These are phyloP conservation scores for Trichomonas tenax DNA, from an alignment of 208 protist genomes.

Conservation along the genomic window DNA sequence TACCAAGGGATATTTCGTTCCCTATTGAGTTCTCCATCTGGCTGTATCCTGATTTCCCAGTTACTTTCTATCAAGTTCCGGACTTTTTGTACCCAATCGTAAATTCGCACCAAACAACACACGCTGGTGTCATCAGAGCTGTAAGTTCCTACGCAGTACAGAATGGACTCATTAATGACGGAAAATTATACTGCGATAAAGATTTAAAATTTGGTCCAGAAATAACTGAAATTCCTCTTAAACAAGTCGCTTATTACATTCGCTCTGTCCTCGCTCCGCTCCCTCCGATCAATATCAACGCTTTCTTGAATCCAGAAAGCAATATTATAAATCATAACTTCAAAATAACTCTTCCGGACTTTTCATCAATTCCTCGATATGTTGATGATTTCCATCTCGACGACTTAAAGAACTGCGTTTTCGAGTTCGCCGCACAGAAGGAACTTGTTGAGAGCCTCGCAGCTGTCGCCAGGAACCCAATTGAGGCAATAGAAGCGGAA, in stretches of 20 bases:
- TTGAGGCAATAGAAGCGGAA: constrained; percentile 2
- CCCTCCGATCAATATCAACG: not conserved
- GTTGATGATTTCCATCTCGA: not conserved
- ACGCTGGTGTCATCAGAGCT: not conserved
- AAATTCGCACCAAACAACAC: too few relatives aligned
- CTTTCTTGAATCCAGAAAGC: not conserved
- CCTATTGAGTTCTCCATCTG: not conserved
- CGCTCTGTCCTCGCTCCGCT: not conserved
- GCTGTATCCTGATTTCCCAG: not conserved
- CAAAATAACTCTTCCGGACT: not conserved
- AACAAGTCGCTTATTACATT: not conserved
- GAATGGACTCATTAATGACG: not conserved
- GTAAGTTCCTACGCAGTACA: not conserved
- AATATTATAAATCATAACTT: not conserved
- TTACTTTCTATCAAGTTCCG: not conserved
- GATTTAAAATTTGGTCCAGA: not conserved
- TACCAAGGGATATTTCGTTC: not conserved
- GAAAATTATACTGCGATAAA: not conserved
- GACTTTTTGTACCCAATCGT: not conserved
- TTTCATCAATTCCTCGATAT: not conserved
- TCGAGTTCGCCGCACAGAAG: not conserved
- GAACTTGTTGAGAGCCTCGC: not conserved
- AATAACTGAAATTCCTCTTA: not conserved
- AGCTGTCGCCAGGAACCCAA: not conserved
- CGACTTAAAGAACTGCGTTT: not conserved